phyloP scores from a whole-genome alignment of 2,329 filamentous ascomycete species.

The Colletotrichum tabaci region DNA sequence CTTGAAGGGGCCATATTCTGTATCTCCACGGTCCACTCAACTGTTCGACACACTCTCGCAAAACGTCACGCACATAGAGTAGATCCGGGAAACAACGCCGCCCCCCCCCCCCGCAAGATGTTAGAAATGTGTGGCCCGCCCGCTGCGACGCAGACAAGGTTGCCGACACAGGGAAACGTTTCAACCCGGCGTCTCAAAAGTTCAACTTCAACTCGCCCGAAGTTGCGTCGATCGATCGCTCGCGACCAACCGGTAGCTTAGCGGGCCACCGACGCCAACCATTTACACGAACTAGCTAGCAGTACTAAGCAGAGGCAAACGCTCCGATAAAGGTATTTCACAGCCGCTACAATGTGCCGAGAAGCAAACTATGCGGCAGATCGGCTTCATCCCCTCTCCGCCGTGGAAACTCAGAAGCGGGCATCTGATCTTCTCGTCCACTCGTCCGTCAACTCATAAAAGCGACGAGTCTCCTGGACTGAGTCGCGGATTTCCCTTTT shows the following conservation, averaged over 20 bases:
- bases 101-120: too few species aligned
- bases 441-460: slow-evolving; percentile 9
- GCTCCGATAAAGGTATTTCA: too few species aligned
- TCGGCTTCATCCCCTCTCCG: slow-evolving; percentile 5
- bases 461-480: not conserved
- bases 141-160: slow-evolving; percentile 2
- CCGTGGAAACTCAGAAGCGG: not conserved
- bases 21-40: too few species aligned
- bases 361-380: slow-evolving; percentile 9
- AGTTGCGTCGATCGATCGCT: not conserved
- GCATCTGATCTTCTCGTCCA: slow-evolving; percentile 11
- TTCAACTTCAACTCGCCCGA: not conserved
- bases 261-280: too few species aligned
- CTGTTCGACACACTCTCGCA: too few species aligned
- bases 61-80: not conserved
- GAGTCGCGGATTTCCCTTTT: slow-evolving; percentile 8
- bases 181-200: not conserved
- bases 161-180: not conserved
- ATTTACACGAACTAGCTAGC: not conserved
- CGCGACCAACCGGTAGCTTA: too few species aligned
- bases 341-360: not conserved
- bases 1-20: too few species aligned
- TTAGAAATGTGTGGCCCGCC: not conserved
- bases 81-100: not conserved
- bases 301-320: not conserved